These are phyloP conservation scores for Smittium mucronatum DNA, from an alignment of 371 early-diverging fungal genomes.

Conservation along the genomic window DNA sequence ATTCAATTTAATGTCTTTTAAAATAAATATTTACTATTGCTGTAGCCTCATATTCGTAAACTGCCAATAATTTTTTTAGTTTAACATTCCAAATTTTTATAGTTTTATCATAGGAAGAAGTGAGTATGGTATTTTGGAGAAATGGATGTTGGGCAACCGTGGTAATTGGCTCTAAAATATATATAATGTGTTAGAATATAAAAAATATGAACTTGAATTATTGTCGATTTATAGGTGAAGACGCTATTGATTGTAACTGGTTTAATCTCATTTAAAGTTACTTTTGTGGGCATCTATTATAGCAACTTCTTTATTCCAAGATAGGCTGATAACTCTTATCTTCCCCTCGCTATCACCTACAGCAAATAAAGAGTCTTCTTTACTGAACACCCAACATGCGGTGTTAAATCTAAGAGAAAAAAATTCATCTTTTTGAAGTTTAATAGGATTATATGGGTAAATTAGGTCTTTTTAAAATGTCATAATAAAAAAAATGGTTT, in stretches of 20 bases:
- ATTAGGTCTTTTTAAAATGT: too few species aligned
- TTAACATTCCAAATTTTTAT: conserved; percentile 76
- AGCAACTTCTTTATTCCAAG: conserved; percentile 49
- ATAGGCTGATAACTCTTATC: conserved; percentile 59
- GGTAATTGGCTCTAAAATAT: conserved; percentile 37
- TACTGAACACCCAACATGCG: conserved; percentile 56
- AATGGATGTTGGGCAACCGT: conserved; percentile 60
- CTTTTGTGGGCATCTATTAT: conserved; percentile 48
- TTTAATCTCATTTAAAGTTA: conserved; percentile 19
- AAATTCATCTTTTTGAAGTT: conserved; percentile 35
- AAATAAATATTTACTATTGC: conserved; percentile 38
- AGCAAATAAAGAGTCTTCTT: conserved; percentile 54
- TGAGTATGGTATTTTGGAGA: conserved; percentile 50
- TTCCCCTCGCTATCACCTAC: conserved; percentile 45
- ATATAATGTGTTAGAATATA: too few species aligned
- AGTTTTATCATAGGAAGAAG: conserved; percentile 71
- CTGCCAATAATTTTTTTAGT: conserved; percentile 44
- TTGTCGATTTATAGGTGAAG: too few species aligned
- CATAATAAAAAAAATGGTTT: too few species aligned
- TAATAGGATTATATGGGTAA: too few species aligned
- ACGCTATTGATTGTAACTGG: too few species aligned
- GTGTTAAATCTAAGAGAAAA: conserved; percentile 19
- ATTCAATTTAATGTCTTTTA: too few species aligned
- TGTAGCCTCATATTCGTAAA: conserved; percentile 47
- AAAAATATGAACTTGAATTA: too few species aligned